These are phyloP conservation scores for Clavulina sp. DNA, from an alignment of 768 basidiomycete genomes.

Conservation along the genomic window DNA sequence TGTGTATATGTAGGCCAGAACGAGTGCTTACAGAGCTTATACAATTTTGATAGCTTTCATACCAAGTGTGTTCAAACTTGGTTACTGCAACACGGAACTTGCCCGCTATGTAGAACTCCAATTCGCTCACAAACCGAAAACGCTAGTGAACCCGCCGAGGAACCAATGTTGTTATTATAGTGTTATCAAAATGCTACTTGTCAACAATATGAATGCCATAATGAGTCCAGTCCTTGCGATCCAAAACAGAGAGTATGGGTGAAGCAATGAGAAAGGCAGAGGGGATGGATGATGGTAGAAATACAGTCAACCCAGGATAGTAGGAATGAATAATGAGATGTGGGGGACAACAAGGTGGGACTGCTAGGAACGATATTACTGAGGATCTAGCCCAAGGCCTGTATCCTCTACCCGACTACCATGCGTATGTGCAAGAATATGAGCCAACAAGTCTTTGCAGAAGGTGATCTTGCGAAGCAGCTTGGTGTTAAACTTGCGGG, in stretches of 20 bases:
- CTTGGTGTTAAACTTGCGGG: slow-evolving; percentile 42
- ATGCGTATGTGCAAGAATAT: background rate
- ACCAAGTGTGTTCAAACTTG: slow-evolving; percentile 44
- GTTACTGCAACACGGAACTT: slow-evolving; percentile 41
- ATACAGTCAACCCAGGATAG: background rate
- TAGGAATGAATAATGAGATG: background rate
- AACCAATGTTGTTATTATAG: too few relatives aligned
- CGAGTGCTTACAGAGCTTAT: too few relatives aligned
- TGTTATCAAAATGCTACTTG: too few relatives aligned
- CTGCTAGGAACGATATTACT: too few relatives aligned
- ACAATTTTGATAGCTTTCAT: slow-evolving; percentile 32
- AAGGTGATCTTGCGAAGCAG: slow-evolving; percentile 70
- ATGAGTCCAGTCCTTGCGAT: too few relatives aligned
- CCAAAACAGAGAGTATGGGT: too few relatives aligned
- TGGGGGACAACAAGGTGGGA: too few relatives aligned
- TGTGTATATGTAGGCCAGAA: too few relatives aligned
- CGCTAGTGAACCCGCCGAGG: too few relatives aligned
- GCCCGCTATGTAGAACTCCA: slow-evolving; percentile 44
- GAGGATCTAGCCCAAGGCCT: background rate
- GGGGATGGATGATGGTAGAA: background rate
- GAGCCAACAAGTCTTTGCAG: slow-evolving; percentile 58
- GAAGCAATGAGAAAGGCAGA: too few relatives aligned
- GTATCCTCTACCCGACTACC: background rate
- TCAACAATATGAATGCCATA: too few relatives aligned
- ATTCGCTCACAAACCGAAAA: slow-evolving; percentile 19